Evolutionary conservation across 2,329 filamentous ascomycete species (phyloP).

Genomic region (Sclerotiophoma versabilis): DNA sequence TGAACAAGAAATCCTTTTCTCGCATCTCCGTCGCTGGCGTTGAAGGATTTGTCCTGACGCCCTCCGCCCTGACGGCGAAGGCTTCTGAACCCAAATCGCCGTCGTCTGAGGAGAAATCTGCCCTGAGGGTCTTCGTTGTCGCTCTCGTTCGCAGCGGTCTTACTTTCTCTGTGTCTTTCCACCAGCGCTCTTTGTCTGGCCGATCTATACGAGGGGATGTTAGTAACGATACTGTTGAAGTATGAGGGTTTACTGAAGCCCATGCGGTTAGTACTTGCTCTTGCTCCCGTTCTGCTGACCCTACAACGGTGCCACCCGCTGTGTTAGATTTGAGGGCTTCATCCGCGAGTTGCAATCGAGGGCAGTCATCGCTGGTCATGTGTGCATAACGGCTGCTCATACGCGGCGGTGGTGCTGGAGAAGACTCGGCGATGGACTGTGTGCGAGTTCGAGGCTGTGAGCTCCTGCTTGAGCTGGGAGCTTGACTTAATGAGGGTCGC

Average conservation of each 20-base stretch:
- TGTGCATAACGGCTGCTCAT: slow-evolving; percentile 26
- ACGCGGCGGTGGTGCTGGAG: slow-evolving; percentile 22
- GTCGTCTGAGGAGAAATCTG: slow-evolving; percentile 6
- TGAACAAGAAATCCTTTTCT: slow-evolving; percentile 37
- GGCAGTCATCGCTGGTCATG: slow-evolving; percentile 9
- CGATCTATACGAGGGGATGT: slow-evolving; percentile 22
- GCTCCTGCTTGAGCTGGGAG: slow-evolving; percentile 13
- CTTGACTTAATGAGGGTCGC: slow-evolving; percentile 26
- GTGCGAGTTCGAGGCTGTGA: slow-evolving; percentile 12
- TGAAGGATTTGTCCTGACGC: slow-evolving; percentile 3
- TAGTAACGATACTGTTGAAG: slow-evolving; percentile 9
- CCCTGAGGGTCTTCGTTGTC: slow-evolving; percentile 12
- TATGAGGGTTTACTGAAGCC: slow-evolving; percentile 3
- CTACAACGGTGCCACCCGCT: background rate
- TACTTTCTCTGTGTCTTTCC: slow-evolving; percentile 28
- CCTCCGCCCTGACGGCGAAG: slow-evolving; percentile 14
- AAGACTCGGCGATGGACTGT: slow-evolving; percentile 16
- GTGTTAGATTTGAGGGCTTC: background rate
- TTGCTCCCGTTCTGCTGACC: slow-evolving; percentile 8
- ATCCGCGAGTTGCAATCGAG: background rate
- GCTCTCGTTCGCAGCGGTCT: slow-evolving; percentile 9
- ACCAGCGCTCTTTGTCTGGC: slow-evolving; percentile 31
- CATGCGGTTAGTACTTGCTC: slow-evolving; percentile 17
- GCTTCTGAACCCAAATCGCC: slow-evolving; percentile 4
- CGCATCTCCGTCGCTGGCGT: slow-evolving; percentile 17